Evolutionary conservation across 306 rosid species (phyloP).

Genomic region (Crotalaria pallida): DNA sequence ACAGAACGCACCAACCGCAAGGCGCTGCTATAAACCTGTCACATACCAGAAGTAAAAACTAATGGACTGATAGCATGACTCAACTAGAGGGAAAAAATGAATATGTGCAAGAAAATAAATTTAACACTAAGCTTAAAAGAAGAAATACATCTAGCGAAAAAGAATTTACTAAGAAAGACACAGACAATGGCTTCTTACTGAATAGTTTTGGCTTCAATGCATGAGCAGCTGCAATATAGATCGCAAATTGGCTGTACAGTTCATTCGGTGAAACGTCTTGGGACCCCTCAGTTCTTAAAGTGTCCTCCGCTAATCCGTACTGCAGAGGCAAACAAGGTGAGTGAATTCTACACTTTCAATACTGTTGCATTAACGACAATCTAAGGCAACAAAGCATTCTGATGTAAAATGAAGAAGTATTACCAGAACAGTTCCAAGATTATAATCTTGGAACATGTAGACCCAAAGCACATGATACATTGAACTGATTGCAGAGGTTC

Average conservation of each 20-base stretch:
- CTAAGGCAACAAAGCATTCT: conserved; percentile 9
- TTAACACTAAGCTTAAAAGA: not conserved
- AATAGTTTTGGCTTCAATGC: conserved; percentile 90
- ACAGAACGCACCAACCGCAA: too few relatives aligned
- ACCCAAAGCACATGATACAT: too few relatives aligned
- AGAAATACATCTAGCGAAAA: not conserved
- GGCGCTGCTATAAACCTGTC: too few relatives aligned
- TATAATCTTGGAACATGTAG: too few relatives aligned
- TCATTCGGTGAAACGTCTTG: conserved; percentile 90
- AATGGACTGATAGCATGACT: too few relatives aligned
- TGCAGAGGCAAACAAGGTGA: conserved; percentile 32
- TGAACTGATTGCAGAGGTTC: too few relatives aligned
- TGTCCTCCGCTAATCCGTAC: conserved; percentile 99
- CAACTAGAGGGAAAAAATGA: not conserved
- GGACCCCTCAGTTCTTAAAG: conserved; percentile 83
- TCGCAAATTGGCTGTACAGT: conserved; percentile 95
- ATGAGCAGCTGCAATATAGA: conserved; percentile 98
- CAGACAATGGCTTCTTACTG: conserved; percentile 44
- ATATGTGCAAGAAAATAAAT: not conserved
- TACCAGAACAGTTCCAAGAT: conserved; percentile 98
- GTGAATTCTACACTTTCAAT: conserved; percentile 2
- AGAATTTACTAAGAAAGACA: conserved; percentile 5
- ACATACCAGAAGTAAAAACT: too few relatives aligned
- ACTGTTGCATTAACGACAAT: conserved; percentile 10
- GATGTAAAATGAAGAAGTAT: conserved; percentile 24